Evolutionary conservation across 2,329 filamentous ascomycete genomes (phyloP).

Genomic region (Raffaelea deltoideospora): DNA sequence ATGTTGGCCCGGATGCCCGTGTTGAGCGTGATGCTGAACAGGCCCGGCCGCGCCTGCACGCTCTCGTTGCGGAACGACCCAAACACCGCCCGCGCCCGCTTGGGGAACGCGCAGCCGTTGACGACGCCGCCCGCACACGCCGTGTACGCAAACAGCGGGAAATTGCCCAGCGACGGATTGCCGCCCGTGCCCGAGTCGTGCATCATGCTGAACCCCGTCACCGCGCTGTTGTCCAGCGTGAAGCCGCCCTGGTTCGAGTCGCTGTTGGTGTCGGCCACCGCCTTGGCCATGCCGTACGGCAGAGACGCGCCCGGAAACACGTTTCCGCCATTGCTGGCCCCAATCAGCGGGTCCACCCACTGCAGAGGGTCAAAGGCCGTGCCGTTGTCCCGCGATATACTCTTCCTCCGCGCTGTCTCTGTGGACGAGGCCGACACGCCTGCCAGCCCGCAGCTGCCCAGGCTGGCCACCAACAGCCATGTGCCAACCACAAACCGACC

Average conservation of each 20-base stretch:
- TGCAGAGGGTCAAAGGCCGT: slow-evolving; percentile 8
- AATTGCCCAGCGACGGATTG: slow-evolving; percentile 53
- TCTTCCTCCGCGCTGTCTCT: neutral
- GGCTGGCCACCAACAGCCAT: neutral
- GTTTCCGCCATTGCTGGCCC: slow-evolving; percentile 24
- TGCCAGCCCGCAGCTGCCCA: neutral
- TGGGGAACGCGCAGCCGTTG: slow-evolving; percentile 45
- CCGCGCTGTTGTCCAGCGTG: slow-evolving; percentile 30
- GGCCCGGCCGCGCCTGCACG: slow-evolving; percentile 45
- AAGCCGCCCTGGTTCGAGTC: slow-evolving; percentile 42
- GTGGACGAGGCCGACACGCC: neutral
- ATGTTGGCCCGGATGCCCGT: slow-evolving; percentile 48
- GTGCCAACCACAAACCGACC: neutral
- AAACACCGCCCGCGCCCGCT: slow-evolving; percentile 22
- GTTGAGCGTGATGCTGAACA: slow-evolving; percentile 46
- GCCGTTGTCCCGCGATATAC: neutral
- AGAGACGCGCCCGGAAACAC: slow-evolving; percentile 27
- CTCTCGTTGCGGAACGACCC: slow-evolving; percentile 32
- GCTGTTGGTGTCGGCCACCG: slow-evolving; percentile 38
- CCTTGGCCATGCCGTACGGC: slow-evolving; percentile 38
- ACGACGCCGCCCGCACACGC: slow-evolving; percentile 46
- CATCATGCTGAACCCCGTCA: slow-evolving; percentile 41
- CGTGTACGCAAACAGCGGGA: slow-evolving; percentile 54
- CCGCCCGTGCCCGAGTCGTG: slow-evolving; percentile 45
- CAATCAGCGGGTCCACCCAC: slow-evolving; percentile 24